Evolutionary conservation across 2,329 filamentous ascomycete species (phyloP).

Genomic region (Rutstroemia sp.): DNA sequence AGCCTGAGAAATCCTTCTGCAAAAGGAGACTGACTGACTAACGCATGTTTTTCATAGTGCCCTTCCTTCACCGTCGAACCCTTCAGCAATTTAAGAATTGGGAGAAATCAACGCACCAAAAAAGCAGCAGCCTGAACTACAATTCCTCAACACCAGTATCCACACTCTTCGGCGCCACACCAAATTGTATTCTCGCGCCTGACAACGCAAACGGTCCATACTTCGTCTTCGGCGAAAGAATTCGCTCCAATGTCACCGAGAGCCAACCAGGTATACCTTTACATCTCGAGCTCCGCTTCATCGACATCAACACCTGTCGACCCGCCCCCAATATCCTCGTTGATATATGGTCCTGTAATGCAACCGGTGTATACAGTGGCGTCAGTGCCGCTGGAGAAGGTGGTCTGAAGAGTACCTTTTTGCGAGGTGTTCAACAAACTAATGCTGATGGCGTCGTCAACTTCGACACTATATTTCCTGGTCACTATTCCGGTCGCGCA

Average conservation of each 20-base stretch:
- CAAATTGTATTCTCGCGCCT: conserved; percentile 41
- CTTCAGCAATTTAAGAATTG: conserved; percentile 7
- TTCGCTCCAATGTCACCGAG: conserved; percentile 41
- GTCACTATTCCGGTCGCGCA: conserved; percentile 38
- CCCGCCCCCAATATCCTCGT: conserved; percentile 34
- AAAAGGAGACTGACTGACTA: neutral
- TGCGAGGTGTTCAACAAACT: conserved; percentile 36
- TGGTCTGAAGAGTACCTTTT: conserved; percentile 37
- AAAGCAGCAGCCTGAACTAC: conserved; percentile 2
- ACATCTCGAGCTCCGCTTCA: conserved; percentile 44
- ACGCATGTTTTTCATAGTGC: neutral
- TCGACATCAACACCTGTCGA: conserved; percentile 37
- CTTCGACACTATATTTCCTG: conserved; percentile 38
- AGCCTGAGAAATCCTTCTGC: neutral
- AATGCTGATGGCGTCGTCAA: conserved; percentile 36
- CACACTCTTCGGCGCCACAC: conserved; percentile 33
- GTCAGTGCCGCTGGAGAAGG: conserved; percentile 30
- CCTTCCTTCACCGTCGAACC: conserved; percentile 7
- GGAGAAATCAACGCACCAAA: neutral
- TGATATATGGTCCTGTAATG: conserved; percentile 42
- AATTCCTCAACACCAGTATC: conserved; percentile 6
- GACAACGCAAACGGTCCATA: conserved; percentile 48
- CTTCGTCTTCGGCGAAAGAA: conserved; percentile 30
- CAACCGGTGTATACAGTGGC: conserved; percentile 40
- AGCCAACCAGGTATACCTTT: conserved; percentile 41